Percentiles rank a stretch among this genome's conserved stretches.
Conservation (phyloP, 208 protist genomes). For the Trypanosoma lewisi region DNA sequence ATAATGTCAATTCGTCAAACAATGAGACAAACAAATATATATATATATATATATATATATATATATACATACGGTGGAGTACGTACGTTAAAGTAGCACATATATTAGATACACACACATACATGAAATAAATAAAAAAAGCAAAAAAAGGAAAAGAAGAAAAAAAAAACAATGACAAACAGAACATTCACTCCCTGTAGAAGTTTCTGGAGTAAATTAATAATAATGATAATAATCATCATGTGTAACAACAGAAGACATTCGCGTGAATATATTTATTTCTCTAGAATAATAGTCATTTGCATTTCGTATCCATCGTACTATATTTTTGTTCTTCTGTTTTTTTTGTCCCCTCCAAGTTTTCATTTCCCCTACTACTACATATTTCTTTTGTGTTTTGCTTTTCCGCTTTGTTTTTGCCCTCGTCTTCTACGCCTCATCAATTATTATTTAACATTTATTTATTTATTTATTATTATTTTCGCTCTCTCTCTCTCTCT, state of each 20-base stretch:
- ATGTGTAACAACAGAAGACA: no score
- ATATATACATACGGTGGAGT: neutral
- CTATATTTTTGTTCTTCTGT: neutral
- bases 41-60: conserved; percentile 2
- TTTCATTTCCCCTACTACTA: neutral
- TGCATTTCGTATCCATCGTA: neutral
- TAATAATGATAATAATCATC: no score
- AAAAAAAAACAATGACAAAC: conserved; percentile 9
- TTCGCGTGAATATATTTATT: conserved; percentile 8
- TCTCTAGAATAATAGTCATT: neutral
- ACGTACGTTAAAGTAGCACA: neutral
- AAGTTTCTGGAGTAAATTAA: no score
- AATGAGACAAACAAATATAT: neutral
- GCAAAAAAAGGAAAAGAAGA: neutral
- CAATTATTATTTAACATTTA: neutral
- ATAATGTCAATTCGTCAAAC: neutral
- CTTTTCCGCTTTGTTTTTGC: neutral
- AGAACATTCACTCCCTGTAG: neutral
- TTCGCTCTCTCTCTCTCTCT: neutral
- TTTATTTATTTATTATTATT: neutral
- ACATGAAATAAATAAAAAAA: conserved; percentile 15
- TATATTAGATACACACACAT: neutral
- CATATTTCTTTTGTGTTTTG: neutral
- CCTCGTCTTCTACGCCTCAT: neutral
- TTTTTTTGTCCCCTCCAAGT: neutral